Conservation (phyloP, 129 eudicot genomes). For the Ambrosia trifida region DNA sequence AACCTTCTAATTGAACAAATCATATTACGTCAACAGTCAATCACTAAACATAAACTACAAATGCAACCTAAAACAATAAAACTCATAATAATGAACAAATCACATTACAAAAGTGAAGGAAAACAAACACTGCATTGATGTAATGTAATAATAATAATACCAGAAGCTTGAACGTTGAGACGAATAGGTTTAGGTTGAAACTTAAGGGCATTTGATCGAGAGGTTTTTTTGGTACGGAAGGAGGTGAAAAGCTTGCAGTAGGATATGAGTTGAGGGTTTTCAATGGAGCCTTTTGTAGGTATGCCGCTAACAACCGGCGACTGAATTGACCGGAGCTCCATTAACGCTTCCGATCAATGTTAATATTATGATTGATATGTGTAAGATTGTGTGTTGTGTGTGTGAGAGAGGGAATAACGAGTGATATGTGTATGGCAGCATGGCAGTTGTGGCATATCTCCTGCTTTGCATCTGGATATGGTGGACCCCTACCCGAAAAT, state of each 20-base stretch:
- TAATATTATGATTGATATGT: background rate
- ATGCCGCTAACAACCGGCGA: constrained; percentile 51
- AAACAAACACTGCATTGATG: constrained; percentile 5
- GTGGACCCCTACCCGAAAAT: constrained; percentile 30
- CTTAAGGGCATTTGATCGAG: constrained; percentile 39
- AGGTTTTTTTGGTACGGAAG: constrained; percentile 27
- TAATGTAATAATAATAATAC: constrained; percentile 35
- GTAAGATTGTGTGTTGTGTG: constrained; percentile 18
- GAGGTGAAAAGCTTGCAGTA: constrained; percentile 34
- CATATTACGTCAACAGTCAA: background rate
- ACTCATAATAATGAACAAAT: constrained; percentile 16
- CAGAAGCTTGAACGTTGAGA: constrained; percentile 56
- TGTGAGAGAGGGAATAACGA: constrained; percentile 18
- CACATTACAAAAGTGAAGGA: constrained; percentile 21
- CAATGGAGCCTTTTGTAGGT: constrained; percentile 40
- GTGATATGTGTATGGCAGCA: constrained; percentile 35
- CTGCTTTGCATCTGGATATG: constrained; percentile 38
- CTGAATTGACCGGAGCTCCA: constrained; percentile 66
- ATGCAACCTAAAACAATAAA: background rate
- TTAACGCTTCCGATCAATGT: constrained; percentile 29
- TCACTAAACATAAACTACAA: background rate
- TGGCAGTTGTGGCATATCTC: constrained; percentile 32
- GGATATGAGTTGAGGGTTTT: constrained; percentile 35
- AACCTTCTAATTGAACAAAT: too few species aligned
- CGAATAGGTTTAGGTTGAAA: constrained; percentile 35